Conservation (phyloP, 2,329 filamentous ascomycete genomes). For the Colletotrichum chlorophyti region DNA sequence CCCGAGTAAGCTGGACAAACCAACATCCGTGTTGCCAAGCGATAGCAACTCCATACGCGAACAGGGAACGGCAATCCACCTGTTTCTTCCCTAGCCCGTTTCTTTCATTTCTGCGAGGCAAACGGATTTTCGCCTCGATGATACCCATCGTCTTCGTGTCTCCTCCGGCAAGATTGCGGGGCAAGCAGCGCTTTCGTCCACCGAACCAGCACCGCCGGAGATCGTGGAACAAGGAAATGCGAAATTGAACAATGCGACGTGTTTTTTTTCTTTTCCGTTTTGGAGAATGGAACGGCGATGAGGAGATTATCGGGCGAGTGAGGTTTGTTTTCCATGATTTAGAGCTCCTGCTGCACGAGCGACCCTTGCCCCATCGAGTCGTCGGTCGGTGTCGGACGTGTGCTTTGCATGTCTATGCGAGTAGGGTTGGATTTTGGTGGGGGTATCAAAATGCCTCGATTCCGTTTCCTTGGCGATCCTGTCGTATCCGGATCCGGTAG, state of each 20-base stretch:
- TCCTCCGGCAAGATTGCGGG: background rate
- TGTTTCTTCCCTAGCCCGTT: background rate
- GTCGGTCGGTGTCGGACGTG: conserved; percentile 24
- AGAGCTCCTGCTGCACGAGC: conserved; percentile 21
- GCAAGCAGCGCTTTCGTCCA: conserved; percentile 19
- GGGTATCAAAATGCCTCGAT: conserved; percentile 31
- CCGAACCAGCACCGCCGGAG: conserved; percentile 3
- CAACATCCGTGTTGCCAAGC: background rate
- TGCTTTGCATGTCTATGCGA: conserved; percentile 25
- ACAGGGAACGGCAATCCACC: too few species aligned
- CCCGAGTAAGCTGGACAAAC: background rate
- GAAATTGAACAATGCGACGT: conserved; percentile 10
- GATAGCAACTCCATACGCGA: conserved; percentile 6
- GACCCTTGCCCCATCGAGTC: conserved; percentile 13
- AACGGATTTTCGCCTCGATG: background rate
- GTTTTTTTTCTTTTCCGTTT: conserved; percentile 15
- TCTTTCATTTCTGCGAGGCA: conserved; percentile 8
- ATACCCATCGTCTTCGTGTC: conserved; percentile 8
- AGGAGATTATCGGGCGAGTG: conserved; percentile 4
- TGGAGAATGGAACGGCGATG: background rate
- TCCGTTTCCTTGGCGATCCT: conserved; percentile 28
- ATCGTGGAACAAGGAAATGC: conserved; percentile 24
- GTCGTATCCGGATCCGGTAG: conserved; percentile 21
- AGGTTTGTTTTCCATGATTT: conserved; percentile 16
- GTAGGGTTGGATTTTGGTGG: conserved; percentile 28